Evolutionary conservation across 1,139 yeast species (phyloP).

Genomic region (Blastobotrys buckinghamii): DNA sequence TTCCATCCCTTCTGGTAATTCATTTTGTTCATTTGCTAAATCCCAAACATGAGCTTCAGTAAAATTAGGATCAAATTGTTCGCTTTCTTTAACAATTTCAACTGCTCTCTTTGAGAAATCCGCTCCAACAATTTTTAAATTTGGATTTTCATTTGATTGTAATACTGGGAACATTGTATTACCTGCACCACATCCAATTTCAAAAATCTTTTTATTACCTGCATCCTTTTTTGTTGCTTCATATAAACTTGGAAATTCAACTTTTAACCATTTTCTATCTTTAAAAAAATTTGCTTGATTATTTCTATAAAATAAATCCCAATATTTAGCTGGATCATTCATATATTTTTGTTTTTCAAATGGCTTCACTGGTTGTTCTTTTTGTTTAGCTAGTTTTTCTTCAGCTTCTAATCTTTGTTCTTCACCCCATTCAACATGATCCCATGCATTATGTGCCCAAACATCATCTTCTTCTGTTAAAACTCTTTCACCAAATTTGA

Average conservation of each 20-base stretch:
- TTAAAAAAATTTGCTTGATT: constrained; percentile 91
- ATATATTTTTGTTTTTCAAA: constrained; percentile 77
- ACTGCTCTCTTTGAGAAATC: constrained; percentile 91
- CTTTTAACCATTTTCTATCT: constrained; percentile 92
- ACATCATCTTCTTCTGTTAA: constrained; percentile 66
- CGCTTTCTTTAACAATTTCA: constrained; percentile 65
- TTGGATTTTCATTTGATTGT: constrained; percentile 72
- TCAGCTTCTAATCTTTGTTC: constrained; percentile 77
- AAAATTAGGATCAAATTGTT: constrained; percentile 52
- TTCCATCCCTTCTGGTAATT: constrained; percentile 77
- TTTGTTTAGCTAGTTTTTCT: constrained; percentile 67
- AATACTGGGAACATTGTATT: constrained; percentile 91
- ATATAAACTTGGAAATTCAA: constrained; percentile 84
- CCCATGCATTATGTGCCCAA: constrained; percentile 95
- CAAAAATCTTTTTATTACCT: constrained; percentile 70
- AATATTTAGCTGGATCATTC: constrained; percentile 82
- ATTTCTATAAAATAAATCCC: constrained; percentile 92
- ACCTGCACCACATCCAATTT: constrained; percentile 98
- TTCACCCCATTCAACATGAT: constrained; percentile 96
- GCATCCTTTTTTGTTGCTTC: constrained; percentile 66
- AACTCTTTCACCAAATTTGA: constrained; percentile 82
- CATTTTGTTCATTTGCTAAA: constrained; percentile 66
- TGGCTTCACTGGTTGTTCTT: constrained; percentile 75
- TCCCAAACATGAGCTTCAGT: constrained; percentile 96
- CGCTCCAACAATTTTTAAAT: constrained; percentile 71